phyloP scores from a whole-genome alignment of 2,329 filamentous ascomycete species.

The Cryphonectria radicalis region DNA sequence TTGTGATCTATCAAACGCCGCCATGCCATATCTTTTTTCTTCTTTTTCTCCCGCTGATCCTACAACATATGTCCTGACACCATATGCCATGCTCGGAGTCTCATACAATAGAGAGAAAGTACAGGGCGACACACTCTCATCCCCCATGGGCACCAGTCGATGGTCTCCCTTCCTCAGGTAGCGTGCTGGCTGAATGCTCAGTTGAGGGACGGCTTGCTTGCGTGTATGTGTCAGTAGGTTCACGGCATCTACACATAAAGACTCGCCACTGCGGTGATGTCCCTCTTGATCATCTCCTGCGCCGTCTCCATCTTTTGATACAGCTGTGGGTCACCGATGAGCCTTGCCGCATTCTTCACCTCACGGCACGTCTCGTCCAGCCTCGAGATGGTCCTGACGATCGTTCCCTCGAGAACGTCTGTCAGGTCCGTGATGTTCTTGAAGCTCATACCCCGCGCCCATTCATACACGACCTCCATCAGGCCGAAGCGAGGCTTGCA shows the following conservation, averaged over 20 bases:
- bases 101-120: neutral
- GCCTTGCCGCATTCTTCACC: slow-evolving; percentile 93
- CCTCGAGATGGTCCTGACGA: slow-evolving; percentile 91
- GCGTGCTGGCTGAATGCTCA: neutral
- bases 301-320: slow-evolving; percentile 97
- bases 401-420: slow-evolving; percentile 95
- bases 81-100: neutral
- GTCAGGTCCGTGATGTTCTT: slow-evolving; percentile 96
- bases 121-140: neutral
- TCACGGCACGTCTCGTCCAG: slow-evolving; percentile 96
- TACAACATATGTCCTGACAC: neutral
- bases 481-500: slow-evolving; percentile 87
- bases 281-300: slow-evolving; percentile 96
- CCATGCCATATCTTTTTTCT: neutral
- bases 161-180: neutral
- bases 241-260: slow-evolving; percentile 72
- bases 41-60: neutral
- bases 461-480: slow-evolving; percentile 98
- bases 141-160: neutral
- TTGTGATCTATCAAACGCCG: slow-evolving; percentile 11
- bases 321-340: slow-evolving; percentile 90
- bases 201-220: neutral
- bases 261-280: slow-evolving; percentile 88
- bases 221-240: neutral
- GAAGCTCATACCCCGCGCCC: slow-evolving; percentile 97